A percentile compares a stretch with the other conserved stretches of the same genome.
phyloP scores from a whole-genome alignment of 2,329 filamentous ascomycete species.

The Beauveria medogensis region DNA sequence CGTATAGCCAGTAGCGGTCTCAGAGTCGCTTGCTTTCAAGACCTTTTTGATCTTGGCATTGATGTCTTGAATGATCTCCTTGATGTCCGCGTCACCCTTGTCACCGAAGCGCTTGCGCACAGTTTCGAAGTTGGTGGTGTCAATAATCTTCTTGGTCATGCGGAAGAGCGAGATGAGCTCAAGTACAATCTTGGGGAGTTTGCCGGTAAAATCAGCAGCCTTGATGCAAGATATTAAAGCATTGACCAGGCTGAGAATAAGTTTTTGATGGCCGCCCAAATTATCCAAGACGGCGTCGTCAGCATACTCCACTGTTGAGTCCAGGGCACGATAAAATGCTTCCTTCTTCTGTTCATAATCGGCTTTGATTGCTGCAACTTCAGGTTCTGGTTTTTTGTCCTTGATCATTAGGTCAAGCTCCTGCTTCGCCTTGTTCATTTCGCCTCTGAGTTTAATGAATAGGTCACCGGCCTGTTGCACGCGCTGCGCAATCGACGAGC shows the following conservation, averaged over 20 bases:
- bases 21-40: constrained; percentile 24
- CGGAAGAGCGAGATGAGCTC: constrained; percentile 54
- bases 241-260: constrained; percentile 47
- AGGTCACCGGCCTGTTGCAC: constrained; percentile 45
- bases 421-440: constrained; percentile 39
- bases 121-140: constrained; percentile 58
- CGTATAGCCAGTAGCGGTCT: constrained; percentile 29
- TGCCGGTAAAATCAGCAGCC: constrained; percentile 42
- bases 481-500: constrained; percentile 33
- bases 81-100: constrained; percentile 57
- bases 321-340: constrained; percentile 41
- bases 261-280: constrained; percentile 48
- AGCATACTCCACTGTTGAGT: constrained; percentile 46
- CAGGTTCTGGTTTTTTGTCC: constrained; percentile 30
- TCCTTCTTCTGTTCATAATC: constrained; percentile 38
- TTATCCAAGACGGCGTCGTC: constrained; percentile 50
- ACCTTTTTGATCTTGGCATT: constrained; percentile 38
- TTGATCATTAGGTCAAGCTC: constrained; percentile 36
- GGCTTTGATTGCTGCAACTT: constrained; percentile 30
- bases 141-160: constrained; percentile 52
- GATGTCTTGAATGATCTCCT: constrained; percentile 52
- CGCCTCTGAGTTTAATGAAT: constrained; percentile 38
- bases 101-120: constrained; percentile 56
- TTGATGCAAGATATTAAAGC: constrained; percentile 47
- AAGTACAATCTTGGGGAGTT: constrained; percentile 47